Evolutionary conservation across 2,329 filamentous ascomycete genomes (phyloP).

Genomic region (Elsinoe necatrix): DNA sequence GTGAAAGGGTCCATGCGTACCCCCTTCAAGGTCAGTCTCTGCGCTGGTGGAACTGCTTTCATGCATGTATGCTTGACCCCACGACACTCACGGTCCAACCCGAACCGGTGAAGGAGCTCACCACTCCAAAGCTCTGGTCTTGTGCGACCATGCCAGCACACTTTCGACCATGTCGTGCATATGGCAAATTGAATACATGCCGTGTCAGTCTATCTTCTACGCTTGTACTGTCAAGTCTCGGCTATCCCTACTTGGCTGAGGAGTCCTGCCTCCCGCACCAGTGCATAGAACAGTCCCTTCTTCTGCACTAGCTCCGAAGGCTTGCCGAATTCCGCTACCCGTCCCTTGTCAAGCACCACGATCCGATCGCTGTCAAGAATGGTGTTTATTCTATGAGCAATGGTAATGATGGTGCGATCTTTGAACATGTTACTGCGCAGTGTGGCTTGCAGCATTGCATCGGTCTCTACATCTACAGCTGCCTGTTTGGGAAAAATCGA

Average conservation of each 20-base stretch:
- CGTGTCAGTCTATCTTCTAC: background rate
- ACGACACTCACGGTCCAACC: background rate
- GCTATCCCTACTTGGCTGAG: conserved; percentile 36
- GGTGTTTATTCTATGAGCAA: conserved; percentile 96
- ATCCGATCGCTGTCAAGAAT: conserved; percentile 85
- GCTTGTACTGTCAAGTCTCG: background rate
- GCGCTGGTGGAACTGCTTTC: background rate
- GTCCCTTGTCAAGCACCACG: conserved; percentile 83
- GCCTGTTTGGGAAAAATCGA: conserved; percentile 36
- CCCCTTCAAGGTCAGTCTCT: background rate
- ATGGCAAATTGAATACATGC: background rate
- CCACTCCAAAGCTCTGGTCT: background rate
- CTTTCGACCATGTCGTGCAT: background rate
- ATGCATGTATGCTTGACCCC: background rate
- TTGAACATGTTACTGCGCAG: conserved; percentile 62
- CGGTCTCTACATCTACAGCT: conserved; percentile 61
- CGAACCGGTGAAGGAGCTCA: background rate
- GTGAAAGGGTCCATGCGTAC: background rate
- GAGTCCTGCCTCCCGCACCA: conserved; percentile 86
- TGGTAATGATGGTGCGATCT: conserved; percentile 94
- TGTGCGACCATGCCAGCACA: conserved; percentile 3
- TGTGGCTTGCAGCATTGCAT: conserved; percentile 56
- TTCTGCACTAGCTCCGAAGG: conserved; percentile 67
- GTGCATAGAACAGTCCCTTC: conserved; percentile 74
- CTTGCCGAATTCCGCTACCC: conserved; percentile 86